Evolutionary conservation across 805 yeast genomes (phyloP), one percentile per base, ranked within the genome.

Genomic region (Saccharomycopsis guyanensis): DNA sequence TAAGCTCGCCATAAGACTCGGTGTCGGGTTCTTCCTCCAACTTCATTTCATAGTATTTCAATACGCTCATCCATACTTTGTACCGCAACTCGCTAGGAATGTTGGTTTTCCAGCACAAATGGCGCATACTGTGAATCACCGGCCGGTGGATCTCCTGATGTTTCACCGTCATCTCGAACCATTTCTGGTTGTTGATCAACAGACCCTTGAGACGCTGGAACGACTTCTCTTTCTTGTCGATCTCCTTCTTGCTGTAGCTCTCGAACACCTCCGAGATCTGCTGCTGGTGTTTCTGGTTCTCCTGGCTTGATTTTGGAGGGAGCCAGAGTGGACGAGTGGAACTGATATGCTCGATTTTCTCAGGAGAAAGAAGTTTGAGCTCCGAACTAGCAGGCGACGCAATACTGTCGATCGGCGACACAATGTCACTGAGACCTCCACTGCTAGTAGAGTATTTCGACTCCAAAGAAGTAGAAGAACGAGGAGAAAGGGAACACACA

Each of bases 311-410:
- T 58, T 82, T 82, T 4, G 87, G 87, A 4, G 89, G 89, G 38
- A 80, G 59, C 74, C 86, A 78, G 42, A 78, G 72, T 2, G 89
- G 89, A 54, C 89, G 69, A 1, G 86, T 73, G 38, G 76, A 77
- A 43, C 81, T 72, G 32, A 81, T 61, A 8, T 64, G 60, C 20
- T 69, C 70, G 32, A 78, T 58, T 54, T 82, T 82, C 55, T 80
- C 83, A 1, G 69, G 72, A 1, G 87, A 80, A 1, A 82, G 72
- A 31, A 83, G 62, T 41, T 67, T 62, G 50, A 77, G 61, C 58
- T 82, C 86, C 45, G 82, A 88, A 50, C 80, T 34, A 5, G 46
- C 18, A 8, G 49, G 45, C 3, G 45, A 40, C 12, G 20, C 18
- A 12, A 35, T n/a, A 35, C 16, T 12, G 8, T 32, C 20, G 8